Evolutionary conservation across 129 eudicot genomes (phyloP).

Genomic region (Centella asiatica): DNA sequence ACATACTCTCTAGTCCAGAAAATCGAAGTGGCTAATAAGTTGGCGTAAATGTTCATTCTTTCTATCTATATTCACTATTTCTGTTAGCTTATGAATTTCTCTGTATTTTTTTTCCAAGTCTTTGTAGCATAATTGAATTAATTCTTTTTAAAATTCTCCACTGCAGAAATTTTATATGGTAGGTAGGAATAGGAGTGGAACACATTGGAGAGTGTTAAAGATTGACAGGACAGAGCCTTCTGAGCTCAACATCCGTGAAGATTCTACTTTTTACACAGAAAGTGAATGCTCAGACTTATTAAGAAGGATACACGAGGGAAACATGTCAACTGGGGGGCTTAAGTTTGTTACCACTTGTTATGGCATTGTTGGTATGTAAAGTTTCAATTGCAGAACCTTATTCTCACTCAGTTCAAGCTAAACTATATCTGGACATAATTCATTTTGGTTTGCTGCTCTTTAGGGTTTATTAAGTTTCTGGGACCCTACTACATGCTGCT

Average conservation of each 20-base stretch:
- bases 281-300: constrained; percentile 35
- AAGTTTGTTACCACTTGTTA: constrained; percentile 49
- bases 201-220: constrained; percentile 68
- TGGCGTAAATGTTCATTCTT: not conserved
- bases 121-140: not conserved
- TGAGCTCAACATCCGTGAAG: constrained; percentile 56
- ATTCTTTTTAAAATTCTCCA: not conserved
- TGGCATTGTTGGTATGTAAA: constrained; percentile 47
- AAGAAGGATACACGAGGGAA: constrained; percentile 40
- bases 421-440: not conserved
- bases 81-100: no score
- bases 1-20: no score
- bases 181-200: constrained; percentile 67
- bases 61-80: not conserved
- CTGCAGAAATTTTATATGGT: constrained; percentile 72
- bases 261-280: constrained; percentile 34
- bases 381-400: not conserved
- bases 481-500: constrained; percentile 81
- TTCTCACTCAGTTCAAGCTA: not conserved
- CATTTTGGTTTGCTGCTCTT: constrained; percentile 11
- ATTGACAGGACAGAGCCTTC: constrained; percentile 58
- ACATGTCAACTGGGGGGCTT: constrained; percentile 49
- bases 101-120: constrained; percentile 7
- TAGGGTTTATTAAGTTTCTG: constrained; percentile 73
- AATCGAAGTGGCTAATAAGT: no score